Evolutionary conservation across 495 filamentous ascomycete species (phyloP).

Genomic region (Letharia lupina): DNA sequence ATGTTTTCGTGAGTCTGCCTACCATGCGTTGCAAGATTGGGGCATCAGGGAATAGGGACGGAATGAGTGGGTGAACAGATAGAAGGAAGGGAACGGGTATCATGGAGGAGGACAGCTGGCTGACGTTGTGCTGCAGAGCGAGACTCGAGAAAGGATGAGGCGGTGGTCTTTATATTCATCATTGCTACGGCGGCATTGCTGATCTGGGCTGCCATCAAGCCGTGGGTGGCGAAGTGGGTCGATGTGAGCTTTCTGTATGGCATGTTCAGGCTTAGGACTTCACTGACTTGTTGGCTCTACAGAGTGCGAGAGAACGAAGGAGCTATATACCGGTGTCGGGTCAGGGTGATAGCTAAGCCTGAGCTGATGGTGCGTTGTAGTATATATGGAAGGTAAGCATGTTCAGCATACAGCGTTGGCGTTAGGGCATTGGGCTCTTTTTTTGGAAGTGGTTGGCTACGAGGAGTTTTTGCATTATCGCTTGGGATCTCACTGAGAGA

Average conservation of each 20-base stretch:
- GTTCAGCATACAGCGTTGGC: neutral
- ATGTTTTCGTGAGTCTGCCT: conserved; percentile 64
- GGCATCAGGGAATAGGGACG: neutral
- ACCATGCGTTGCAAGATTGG: neutral
- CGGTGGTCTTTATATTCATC: conserved; percentile 90
- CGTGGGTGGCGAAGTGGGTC: conserved; percentile 52
- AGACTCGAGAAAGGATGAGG: conserved; percentile 79
- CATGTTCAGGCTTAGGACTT: conserved; percentile 23
- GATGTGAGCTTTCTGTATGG: conserved; percentile 35
- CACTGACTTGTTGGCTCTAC: conserved; percentile 12
- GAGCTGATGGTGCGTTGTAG: neutral
- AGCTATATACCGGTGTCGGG: conserved; percentile 25
- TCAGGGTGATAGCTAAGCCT: conserved; percentile 18
- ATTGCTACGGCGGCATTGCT: conserved; percentile 75
- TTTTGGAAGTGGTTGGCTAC: neutral
- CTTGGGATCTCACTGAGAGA: neutral
- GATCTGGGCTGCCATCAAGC: conserved; percentile 65
- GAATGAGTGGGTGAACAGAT: neutral
- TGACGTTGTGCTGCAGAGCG: conserved; percentile 46
- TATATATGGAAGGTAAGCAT: neutral
- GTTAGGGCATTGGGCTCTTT: neutral
- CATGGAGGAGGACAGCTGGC: neutral
- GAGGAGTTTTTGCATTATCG: neutral
- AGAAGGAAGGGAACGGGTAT: neutral
- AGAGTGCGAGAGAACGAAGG: conserved; percentile 22